phyloP scores from a whole-genome alignment of 192 early-diverging fungal genomes.

The Coemansia sp. region DNA sequence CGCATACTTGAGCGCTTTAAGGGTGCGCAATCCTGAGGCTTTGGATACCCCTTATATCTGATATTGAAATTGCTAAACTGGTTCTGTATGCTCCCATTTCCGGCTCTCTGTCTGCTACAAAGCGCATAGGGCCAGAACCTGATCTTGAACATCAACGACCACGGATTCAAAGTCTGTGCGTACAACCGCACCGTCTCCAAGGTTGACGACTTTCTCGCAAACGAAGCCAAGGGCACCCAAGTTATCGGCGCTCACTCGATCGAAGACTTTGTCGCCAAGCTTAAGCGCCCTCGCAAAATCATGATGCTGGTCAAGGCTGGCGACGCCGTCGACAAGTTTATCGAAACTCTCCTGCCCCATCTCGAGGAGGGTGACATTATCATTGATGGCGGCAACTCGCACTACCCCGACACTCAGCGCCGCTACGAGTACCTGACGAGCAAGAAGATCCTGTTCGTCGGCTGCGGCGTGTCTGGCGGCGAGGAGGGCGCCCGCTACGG shows the following conservation, averaged over 20 bases:
- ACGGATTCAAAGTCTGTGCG: slow-evolving; percentile 90
- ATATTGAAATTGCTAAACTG: not conserved
- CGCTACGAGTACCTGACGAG: slow-evolving; percentile 83
- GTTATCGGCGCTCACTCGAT: slow-evolving; percentile 92
- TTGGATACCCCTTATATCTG: not conserved
- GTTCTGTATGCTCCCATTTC: not conserved
- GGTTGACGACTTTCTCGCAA: slow-evolving; percentile 89
- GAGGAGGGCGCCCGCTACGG: slow-evolving; percentile 98
- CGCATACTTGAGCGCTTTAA: not conserved
- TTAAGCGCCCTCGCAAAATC: slow-evolving; percentile 95
- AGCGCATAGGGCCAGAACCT: slow-evolving; percentile 89
- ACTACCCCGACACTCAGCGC: slow-evolving; percentile 95
- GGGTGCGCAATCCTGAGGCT: not conserved
- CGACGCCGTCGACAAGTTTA: slow-evolving; percentile 90
- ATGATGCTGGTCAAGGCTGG: slow-evolving; percentile 99
- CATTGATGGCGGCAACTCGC: slow-evolving; percentile 99
- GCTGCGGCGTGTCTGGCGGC: slow-evolving; percentile 97
- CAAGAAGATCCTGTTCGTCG: slow-evolving; percentile 94
- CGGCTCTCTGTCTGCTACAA: not conserved
- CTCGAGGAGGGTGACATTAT: slow-evolving; percentile 92
- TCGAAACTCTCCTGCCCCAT: slow-evolving; percentile 82
- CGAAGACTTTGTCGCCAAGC: slow-evolving; percentile 89
- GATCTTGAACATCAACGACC: slow-evolving; percentile 98
- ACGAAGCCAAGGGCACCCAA: slow-evolving; percentile 97
- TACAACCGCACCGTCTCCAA: slow-evolving; percentile 96